A percentile compares a stretch with the other conserved stretches of the same genome.
phyloP scores from a whole-genome alignment of 495 filamentous ascomycete genomes.

The Tetracladium setigerum region DNA sequence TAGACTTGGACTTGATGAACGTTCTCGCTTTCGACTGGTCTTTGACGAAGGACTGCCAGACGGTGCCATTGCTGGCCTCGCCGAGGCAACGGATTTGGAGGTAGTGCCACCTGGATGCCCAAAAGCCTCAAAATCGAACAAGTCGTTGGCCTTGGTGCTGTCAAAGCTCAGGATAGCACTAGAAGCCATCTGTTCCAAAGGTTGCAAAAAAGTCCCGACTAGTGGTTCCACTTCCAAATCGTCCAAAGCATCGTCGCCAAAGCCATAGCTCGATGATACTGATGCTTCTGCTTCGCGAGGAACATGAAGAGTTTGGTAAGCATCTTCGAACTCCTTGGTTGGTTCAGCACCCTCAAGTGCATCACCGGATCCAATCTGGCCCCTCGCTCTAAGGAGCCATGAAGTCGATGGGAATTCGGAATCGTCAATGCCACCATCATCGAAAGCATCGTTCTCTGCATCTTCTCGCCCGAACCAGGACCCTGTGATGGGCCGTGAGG shows the following conservation, averaged over 20 bases:
- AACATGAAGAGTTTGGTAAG: background rate
- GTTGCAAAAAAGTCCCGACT: conserved; percentile 19
- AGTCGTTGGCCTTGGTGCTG: background rate
- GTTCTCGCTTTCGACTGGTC: conserved; percentile 3
- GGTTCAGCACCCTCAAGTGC: background rate
- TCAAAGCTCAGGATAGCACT: conserved; percentile 8
- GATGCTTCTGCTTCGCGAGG: too few species aligned
- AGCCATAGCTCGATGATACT: background rate
- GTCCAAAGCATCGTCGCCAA: conserved; percentile 17
- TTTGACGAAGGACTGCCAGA: background rate
- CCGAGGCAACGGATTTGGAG: conserved; percentile 15
- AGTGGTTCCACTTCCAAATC: conserved; percentile 21
- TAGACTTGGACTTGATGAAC: conserved; percentile 1
- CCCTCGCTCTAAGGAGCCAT: conserved; percentile 27
- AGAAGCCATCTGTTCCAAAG: background rate
- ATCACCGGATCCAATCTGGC: background rate
- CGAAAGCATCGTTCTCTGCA: conserved; percentile 13
- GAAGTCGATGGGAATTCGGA: conserved; percentile 27
- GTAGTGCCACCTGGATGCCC: conserved; percentile 4
- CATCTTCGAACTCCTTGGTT: background rate
- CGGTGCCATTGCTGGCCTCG: conserved; percentile 7
- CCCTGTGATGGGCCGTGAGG: conserved; percentile 15
- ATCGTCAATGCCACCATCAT: background rate
- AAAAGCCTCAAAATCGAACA: conserved; percentile 26
- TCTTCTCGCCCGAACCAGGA: background rate